Evolutionary conservation across 805 yeast species (phyloP).

Genomic region (Lipomyces mesembrius): DNA sequence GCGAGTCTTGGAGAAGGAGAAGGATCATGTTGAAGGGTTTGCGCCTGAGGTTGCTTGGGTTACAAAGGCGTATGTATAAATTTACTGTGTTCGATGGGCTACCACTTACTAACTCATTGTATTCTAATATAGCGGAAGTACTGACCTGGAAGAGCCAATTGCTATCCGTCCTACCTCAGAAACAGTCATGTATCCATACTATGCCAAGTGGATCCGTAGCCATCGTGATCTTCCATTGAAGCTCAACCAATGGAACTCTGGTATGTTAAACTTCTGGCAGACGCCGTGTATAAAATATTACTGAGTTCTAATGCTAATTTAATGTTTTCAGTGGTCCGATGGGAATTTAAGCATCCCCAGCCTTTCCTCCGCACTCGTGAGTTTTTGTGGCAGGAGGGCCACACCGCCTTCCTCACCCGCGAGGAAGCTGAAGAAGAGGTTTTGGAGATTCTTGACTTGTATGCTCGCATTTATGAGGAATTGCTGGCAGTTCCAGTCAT

Average conservation of each 20-base stretch:
- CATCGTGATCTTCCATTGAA: slow-evolving; percentile 97
- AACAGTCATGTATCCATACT: slow-evolving; percentile 99
- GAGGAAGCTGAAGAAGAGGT: slow-evolving; percentile 87
- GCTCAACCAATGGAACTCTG: slow-evolving; percentile 97
- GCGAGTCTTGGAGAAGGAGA: slow-evolving; percentile 92
- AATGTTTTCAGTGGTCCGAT: slow-evolving; percentile 72
- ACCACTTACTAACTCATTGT: background rate
- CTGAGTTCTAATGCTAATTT: background rate
- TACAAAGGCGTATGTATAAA: slow-evolving; percentile 66
- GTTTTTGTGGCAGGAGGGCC: slow-evolving; percentile 99
- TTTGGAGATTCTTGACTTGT: slow-evolving; percentile 79
- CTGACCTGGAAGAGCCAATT: slow-evolving; percentile 96
- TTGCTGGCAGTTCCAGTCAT: slow-evolving; percentile 96
- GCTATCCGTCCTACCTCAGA: slow-evolving; percentile 99
- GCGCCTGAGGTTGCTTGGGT: slow-evolving; percentile 99
- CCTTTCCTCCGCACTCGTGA: slow-evolving; percentile 99
- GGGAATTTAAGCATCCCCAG: slow-evolving; percentile 99
- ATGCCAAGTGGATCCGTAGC: slow-evolving; percentile 98
- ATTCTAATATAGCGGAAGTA: slow-evolving; percentile 58
- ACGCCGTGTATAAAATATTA: background rate
- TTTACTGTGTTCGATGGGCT: background rate
- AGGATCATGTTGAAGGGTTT: slow-evolving; percentile 98
- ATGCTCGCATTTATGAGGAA: slow-evolving; percentile 83
- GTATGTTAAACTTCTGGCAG: slow-evolving; percentile 1
- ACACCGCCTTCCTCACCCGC: slow-evolving; percentile 89